phyloP scores from a whole-genome alignment of 345 rosid species.

The Eucalyptus viminalis region DNA sequence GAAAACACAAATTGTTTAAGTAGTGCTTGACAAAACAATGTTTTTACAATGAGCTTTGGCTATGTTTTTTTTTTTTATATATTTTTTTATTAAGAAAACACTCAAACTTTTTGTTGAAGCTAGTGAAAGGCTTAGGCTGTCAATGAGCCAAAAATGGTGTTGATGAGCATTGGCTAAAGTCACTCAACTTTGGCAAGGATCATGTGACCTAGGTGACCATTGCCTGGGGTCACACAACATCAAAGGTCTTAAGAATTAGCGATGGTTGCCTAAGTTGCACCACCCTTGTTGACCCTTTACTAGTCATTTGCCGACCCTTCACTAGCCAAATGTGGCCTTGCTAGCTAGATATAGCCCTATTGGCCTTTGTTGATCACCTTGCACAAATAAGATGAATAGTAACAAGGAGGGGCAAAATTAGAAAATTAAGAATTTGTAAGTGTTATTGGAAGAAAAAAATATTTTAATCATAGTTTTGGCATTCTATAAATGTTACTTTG shows the following conservation, averaged over 20 bases:
- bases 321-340: rapidly evolving
- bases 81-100: no score
- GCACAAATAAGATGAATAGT: no score
- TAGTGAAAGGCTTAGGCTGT: rapidly evolving
- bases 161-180: rapidly evolving
- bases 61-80: no score
- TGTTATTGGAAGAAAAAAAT: rapidly evolving
- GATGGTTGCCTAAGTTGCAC: rapidly evolving
- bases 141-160: rapidly evolving
- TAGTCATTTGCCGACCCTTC: no score
- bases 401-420: no score
- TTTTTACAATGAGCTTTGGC: rapidly evolving
- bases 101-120: rapidly evolving
- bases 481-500: no score
- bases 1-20: no score
- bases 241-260: no score
- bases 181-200: rapidly evolving
- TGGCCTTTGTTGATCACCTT: rapidly evolving
- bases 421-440: rapidly evolving
- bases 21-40: no score
- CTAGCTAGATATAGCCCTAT: no score
- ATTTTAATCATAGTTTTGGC: no score
- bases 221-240: rapidly evolving
- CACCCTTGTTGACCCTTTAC: rapidly evolving
- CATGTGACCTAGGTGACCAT: rapidly evolving